Evolutionary conservation across 441 rosid genomes (phyloP).

Genomic region (Melastoma candidum): DNA sequence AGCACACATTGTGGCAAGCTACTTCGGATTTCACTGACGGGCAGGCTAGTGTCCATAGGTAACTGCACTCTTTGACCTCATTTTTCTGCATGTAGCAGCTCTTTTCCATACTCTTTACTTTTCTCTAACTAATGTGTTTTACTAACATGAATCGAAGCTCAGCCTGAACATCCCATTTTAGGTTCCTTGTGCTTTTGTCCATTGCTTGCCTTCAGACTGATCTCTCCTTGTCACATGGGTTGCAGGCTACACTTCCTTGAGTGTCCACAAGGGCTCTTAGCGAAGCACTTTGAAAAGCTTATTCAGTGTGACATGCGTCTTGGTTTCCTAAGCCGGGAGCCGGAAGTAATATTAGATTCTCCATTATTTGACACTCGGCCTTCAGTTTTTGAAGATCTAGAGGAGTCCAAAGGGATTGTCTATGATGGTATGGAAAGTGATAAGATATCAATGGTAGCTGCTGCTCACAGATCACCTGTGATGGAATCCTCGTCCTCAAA

Average conservation of each 20-base stretch:
- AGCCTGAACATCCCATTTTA: too few relatives aligned
- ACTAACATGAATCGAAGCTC: too few relatives aligned
- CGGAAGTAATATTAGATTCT: background rate
- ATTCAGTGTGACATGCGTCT: slow-evolving; percentile 11
- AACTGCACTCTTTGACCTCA: background rate
- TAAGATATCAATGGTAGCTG: background rate
- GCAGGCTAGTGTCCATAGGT: slow-evolving; percentile 38
- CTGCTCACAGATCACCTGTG: background rate
- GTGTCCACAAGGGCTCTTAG: slow-evolving; percentile 4
- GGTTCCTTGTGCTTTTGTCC: too few relatives aligned
- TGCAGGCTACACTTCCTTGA: slow-evolving; percentile 9
- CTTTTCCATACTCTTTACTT: too few relatives aligned
- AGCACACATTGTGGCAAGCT: slow-evolving; percentile 40
- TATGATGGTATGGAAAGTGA: background rate
- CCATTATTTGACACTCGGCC: slow-evolving; percentile 2
- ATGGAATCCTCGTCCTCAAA: slow-evolving; percentile 2
- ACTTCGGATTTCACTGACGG: slow-evolving; percentile 40
- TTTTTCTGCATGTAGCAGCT: too few relatives aligned
- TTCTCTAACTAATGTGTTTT: too few relatives aligned
- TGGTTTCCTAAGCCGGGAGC: slow-evolving; percentile 2
- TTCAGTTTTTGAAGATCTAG: slow-evolving; percentile 4
- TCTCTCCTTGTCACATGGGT: too few relatives aligned
- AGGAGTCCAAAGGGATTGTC: background rate
- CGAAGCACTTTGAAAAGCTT: slow-evolving; percentile 10
- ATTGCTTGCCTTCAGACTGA: too few relatives aligned